Percentiles rank a stretch among this genome's conserved stretches.
Evolutionary conservation across 345 rosid genomes (phyloP).

Genomic region (Microthlaspi erraticum): DNA sequence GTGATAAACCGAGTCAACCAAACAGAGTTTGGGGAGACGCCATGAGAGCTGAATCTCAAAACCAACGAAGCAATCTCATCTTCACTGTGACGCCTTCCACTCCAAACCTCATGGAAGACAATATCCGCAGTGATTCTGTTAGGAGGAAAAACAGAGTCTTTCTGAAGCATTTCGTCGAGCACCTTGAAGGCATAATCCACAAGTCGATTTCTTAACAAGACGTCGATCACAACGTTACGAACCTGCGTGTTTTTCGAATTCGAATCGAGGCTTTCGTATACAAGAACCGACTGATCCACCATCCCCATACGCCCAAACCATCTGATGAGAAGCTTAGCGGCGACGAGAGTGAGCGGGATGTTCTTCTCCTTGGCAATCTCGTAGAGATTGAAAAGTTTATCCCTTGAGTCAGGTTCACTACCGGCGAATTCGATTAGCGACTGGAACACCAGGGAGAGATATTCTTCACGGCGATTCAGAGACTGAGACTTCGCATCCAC

Average conservation of each 20-base stretch:
- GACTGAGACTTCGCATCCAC: constrained; percentile 47
- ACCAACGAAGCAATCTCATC: constrained; percentile 54
- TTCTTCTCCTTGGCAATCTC: constrained; percentile 55
- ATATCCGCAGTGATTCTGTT: constrained; percentile 53
- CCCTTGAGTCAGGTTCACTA: constrained; percentile 48
- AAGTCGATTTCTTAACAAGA: constrained; percentile 47
- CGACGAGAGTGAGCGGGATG: constrained; percentile 52
- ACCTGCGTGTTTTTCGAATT: constrained; percentile 49
- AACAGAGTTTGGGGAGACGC: constrained; percentile 55
- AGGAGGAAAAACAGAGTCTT: constrained; percentile 49
- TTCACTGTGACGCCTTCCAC: constrained; percentile 41
- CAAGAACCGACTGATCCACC: constrained; percentile 52
- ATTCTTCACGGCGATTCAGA: constrained; percentile 31
- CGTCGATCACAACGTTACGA: constrained; percentile 50
- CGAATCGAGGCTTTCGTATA: constrained; percentile 53
- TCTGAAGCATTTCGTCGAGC: constrained; percentile 87
- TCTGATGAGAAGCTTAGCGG: constrained; percentile 57
- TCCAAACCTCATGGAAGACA: constrained; percentile 51
- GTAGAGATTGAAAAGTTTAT: constrained; percentile 53
- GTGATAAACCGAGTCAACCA: constrained; percentile 55
- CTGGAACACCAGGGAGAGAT: constrained; percentile 58
- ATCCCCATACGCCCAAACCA: constrained; percentile 54
- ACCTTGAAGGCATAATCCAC: constrained; percentile 62
- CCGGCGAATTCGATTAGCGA: constrained; percentile 61
- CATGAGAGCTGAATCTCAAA: constrained; percentile 50